Base-by-base conservation (phyloP, 371 early-diverging fungal species). In the Blakeslea trispora region DNA sequence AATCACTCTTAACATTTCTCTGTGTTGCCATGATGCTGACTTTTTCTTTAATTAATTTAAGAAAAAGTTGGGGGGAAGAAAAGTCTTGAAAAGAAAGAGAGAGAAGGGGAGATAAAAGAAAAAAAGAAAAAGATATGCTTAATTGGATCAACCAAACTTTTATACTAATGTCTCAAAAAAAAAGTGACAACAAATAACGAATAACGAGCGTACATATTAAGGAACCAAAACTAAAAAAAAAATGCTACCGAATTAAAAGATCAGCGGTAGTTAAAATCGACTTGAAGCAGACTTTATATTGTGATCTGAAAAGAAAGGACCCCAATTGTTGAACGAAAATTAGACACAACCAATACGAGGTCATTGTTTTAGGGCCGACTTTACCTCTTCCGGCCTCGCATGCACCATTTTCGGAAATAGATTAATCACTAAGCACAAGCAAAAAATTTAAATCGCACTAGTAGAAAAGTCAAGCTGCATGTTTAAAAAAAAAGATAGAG, bases 21-120 rank as follows among this genome's bases (percentile, higher is more conserved):
- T 53, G 47, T 31, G 66, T 65, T 53, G 66, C 66, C 66, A 65
- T 65, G 53, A 28, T 40, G 24, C 45, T 40, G 28, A 28, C 28
- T 43, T 8, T 19, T 43, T 43, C n/a, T 43, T 18, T 1, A n/a
- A 18, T 51, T 51, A 37, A 49, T 51, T 53, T 53, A 54, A 49
- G 32, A 32, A 24, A 52, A 42, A 13, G 31, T 32, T 19, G 31
- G 14, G 23, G 46, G 15, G 5, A 48, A 23, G 17, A 17, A 45
- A 23, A 46, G 14, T 6, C 23, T 22, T 44, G n/a, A n/a, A 51
- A 39, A 58, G 18, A 31, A 23, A 46, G 40, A 32, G 23, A 42
- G 19, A 39, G 22, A 57, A 45, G 31, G 43, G 17, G 43, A 24
- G 22, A 28, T 11, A 18, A 44, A 44, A 46, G 34, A 32, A 56